phyloP scores from a whole-genome alignment of 306 rosid genomes.

The Vachellia collinsii region DNA sequence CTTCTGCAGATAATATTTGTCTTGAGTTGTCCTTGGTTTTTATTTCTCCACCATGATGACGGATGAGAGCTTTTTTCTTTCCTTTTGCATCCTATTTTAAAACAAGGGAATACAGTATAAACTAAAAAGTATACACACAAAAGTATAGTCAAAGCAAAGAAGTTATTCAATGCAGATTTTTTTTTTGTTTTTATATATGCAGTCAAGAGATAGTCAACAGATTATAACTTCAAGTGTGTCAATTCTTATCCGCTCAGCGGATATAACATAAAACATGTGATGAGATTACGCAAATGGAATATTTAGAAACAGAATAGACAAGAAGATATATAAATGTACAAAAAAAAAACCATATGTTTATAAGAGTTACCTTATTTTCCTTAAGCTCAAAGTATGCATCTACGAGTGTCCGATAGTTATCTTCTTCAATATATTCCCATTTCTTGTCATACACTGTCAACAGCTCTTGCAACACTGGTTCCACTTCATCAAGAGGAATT shows the following conservation, averaged over 20 bases:
- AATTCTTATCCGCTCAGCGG: constrained; percentile 7
- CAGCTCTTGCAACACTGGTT: constrained; percentile 54
- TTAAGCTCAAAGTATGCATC: constrained; percentile 75
- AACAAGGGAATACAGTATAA: constrained; percentile 30
- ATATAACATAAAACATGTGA: neutral
- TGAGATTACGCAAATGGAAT: neutral
- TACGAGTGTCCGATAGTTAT: constrained; percentile 65
- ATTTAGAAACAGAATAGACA: constrained; percentile 1
- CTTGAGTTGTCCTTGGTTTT: constrained; percentile 31
- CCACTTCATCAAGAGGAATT: constrained; percentile 53
- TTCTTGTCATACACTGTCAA: constrained; percentile 43
- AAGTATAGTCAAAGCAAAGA: constrained; percentile 15
- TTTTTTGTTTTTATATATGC: constrained; percentile 29
- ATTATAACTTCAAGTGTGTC: neutral
- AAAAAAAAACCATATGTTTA: constrained; percentile 16
- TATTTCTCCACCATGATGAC: constrained; percentile 37
- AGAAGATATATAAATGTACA: constrained; percentile 16
- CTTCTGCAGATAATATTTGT: constrained; percentile 22
- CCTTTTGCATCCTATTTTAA: constrained; percentile 38
- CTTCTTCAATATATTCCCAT: constrained; percentile 77
- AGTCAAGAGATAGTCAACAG: neutral
- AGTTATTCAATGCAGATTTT: constrained; percentile 9
- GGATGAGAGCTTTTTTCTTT: constrained; percentile 42
- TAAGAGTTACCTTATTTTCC: constrained; percentile 57
- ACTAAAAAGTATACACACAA: constrained; percentile 1